A percentile compares a stretch with the other conserved stretches of the same genome.
Conservation (phyloP, 768 basidiomycete species). For the Terana coerulea region DNA sequence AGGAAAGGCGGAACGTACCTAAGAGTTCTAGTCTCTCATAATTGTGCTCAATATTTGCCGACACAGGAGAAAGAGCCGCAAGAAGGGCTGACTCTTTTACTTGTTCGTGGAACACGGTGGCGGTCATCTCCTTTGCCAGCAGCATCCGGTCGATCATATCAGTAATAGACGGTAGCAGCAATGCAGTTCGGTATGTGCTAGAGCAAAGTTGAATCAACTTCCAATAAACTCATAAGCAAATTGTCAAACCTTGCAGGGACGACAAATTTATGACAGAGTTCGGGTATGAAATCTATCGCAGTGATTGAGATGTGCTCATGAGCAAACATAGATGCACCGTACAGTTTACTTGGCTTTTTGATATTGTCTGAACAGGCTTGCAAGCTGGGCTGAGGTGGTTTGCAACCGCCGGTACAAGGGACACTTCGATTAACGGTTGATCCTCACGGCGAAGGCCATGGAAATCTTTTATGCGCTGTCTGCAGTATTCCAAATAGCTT, state of each 20-base stretch:
- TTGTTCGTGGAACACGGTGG: conserved; percentile 56
- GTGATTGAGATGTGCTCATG: conserved; percentile 3
- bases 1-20: conserved; percentile 40
- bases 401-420: conserved; percentile 42
- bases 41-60: conserved; percentile 64
- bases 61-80: conserved; percentile 66
- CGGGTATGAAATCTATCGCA: conserved; percentile 74
- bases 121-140: conserved; percentile 76
- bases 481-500: conserved; percentile 66
- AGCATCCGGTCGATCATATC: conserved; percentile 70
- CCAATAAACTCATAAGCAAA: neutral
- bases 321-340: neutral
- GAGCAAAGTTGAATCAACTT: neutral
- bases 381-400: conserved; percentile 60
- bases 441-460: conserved; percentile 54
- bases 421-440: conserved; percentile 74
- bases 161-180: conserved; percentile 72
- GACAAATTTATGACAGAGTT: conserved; percentile 68
- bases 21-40: conserved; percentile 85
- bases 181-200: conserved; percentile 65
- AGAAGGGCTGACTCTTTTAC: conserved; percentile 60
- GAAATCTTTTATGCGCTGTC: conserved; percentile 56
- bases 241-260: conserved; percentile 65
- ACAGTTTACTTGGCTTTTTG: conserved; percentile 44
- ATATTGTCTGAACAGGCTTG: conserved; percentile 32